Evolutionary conservation across 139 green algal genomes (phyloP), one percentile per base, ranked within the genome.

Genomic region (Dunaliella sp.): DNA sequence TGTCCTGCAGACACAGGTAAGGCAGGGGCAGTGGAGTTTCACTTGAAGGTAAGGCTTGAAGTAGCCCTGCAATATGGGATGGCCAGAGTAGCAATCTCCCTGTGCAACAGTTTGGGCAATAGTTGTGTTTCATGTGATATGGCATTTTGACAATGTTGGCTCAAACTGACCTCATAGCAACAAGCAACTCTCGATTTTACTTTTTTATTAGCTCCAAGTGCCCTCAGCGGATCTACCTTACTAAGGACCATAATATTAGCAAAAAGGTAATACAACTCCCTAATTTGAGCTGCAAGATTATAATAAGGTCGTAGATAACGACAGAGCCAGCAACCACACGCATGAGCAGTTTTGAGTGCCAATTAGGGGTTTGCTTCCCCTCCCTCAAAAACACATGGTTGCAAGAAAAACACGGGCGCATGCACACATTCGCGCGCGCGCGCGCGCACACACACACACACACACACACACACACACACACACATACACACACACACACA

Each of bases 1-100:
- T 89, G 34, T 89, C 86, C 79, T 83, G 79, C 79, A 65, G 36
- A 16, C 48, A 59, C 35, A 38, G 2, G 38, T 2, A 32, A 81
- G 30, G 31, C n/a, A 37, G 38, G 26, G 25, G 21, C 26, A 79
- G 3, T 30, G 33, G 16, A 30, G 26, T 16, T 25, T 25, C 74
- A 3, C 3, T 3, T 35, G 74, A 16, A 16, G 74, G 21, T 3
- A 16, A 31, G 25, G 74, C 21, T 36, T 3, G 26, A 30, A 3
- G 74, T 82, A n/a, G 77, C 26, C 12, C 32, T 26, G 31, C 2
- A 57, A 34, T 7, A 82, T 38, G 24, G 32, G 3, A 30, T 79
- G 32, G 24, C 32, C 24, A 36, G 48, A 25, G 24, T 22, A 36
- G 30, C 33, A 30, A 36, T 24, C 1, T 16, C 33, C 16, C 26